Base-by-base conservation (phyloP, 306 rosid genomes). In the Gynostemma pentaphyllum region DNA sequence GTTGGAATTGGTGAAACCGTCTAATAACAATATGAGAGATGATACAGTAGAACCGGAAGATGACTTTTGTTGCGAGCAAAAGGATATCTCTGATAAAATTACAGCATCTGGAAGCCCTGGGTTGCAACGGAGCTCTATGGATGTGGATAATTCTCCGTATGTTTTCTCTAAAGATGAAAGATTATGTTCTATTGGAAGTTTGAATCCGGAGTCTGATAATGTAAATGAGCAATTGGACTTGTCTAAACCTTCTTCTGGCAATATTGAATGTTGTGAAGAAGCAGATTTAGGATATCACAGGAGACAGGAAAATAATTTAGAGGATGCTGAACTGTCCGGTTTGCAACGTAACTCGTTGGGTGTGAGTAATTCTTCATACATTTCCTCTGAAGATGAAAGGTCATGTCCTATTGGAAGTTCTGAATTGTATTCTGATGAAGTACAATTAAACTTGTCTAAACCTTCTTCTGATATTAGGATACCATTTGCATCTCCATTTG, bases 231-330 rank as follows among this genome's bases (percentile, higher is more conserved):
- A 45, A 26, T 47, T 70, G 55, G 81, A 79, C 56, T 61, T 12
- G 14, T 30, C 50, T 9, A 61, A 19, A 24, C 34, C 83, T 82
- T 81, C 74, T 75, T 68, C 45, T 62, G 80, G 79, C 67, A 66
- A 36, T 70, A 69, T 37, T 13, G 71, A 67, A 74, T 61, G 72
- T n/a, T 21, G 64, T 37, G 47, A 37, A 24, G 48, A 40, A 61
- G 0, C 1, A 7, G 49, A 23, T 28, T 41, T 18, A 30, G 50
- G 13, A 24, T 23, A 40, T 67, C 70, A 76, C 74, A 74, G 70
- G 69, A 85, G 87, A 61, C 80, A 75, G 67, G 79, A 87, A 54
- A 84, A 77, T 67, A 68, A 78, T 70, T 80, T 80, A 75, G 89
- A 72, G 71, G 75, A 74, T 5, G 64, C 66, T 4, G 88, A 75